Base-by-base conservation (phyloP, 108 stramenopile species). In the Parmales sp. region DNA sequence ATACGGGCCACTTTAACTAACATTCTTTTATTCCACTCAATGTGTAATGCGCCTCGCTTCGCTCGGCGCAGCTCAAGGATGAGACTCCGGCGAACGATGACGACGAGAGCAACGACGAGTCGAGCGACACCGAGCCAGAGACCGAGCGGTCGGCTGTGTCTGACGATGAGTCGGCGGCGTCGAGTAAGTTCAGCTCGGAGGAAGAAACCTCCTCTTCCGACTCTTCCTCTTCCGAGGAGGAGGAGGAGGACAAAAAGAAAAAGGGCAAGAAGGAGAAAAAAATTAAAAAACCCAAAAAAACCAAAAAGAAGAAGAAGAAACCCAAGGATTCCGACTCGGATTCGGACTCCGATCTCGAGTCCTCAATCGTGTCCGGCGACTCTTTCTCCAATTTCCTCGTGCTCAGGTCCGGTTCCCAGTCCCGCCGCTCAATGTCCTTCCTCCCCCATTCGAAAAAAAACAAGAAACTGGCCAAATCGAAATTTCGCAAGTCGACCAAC, bases 361-460 rank as follows among this genome's bases (percentile, higher is more conserved):
- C 64, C 23, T 65, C 64, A 9, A 65, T 65, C 9, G 64, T 65
- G 4, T 65, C 64, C 5, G 64, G 64, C 39, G 64, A 65, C 64
- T 41, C 64, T 16, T 65, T 41, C 64, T 65, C 64, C 39, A 65
- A 65, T 29, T 65, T 65, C 39, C 64, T 65, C 39, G 64, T 41
- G 23, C 38, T 65, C 20, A 37, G 64, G 38, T 25, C 64, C 38
- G 39, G 64, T 23, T 22, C 39, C 39, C 9, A 39, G 23, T 39
- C 20, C 37, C 18, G 64, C 22, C 23, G 38, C 64, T 16, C 38
- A 37, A 8, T n/a, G 38, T 23, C 13, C 23, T 39, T 41, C 39
- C 64, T 22, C 64, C 18, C 37, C 38, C n/a, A n/a, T n/a, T n/a
- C n/a, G n/a, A n/a, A n/a, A n/a, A 39, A 38, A 20, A 38, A 20